Conservation (phyloP, 2,329 filamentous ascomycete species). For the Arthroderma sp. region DNA sequence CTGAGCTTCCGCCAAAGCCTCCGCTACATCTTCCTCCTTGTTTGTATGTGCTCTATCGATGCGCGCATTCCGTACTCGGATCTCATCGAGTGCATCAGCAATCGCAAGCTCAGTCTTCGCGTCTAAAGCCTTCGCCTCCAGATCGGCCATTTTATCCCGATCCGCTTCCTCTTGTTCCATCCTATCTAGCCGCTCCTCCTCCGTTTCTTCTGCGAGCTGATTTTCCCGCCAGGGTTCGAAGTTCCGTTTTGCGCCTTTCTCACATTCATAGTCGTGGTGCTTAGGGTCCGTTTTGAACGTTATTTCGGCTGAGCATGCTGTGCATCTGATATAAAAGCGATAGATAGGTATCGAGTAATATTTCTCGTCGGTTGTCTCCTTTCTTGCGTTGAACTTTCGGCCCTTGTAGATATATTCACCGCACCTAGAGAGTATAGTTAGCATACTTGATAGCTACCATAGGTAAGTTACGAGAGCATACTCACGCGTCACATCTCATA, state of each 20-base stretch:
- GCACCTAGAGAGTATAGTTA: conserved; percentile 27
- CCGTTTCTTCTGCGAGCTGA: conserved; percentile 75
- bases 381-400: conserved; percentile 88
- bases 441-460: not conserved
- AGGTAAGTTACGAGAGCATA: conserved; percentile 17
- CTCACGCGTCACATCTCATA: conserved; percentile 49
- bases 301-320: conserved; percentile 72
- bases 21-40: conserved; percentile 44
- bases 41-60: conserved; percentile 64
- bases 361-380: conserved; percentile 80
- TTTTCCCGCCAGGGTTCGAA: conserved; percentile 80
- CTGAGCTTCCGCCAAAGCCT: conserved; percentile 45
- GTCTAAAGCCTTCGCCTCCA: conserved; percentile 87
- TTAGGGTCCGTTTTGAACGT: conserved; percentile 92
- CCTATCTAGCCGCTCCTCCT: conserved; percentile 68
- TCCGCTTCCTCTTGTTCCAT: conserved; percentile 54
- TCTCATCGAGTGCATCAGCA: conserved; percentile 90
- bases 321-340: conserved; percentile 84
- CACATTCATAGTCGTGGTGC: conserved; percentile 71
- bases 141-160: conserved; percentile 82
- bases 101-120: conserved; percentile 93
- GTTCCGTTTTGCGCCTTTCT: conserved; percentile 78
- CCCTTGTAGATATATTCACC: conserved; percentile 85
- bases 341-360: conserved; percentile 83
- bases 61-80: conserved; percentile 77